Conservation (phyloP, 2,329 filamentous ascomycete genomes). For the Talaromyces sp. region DNA sequence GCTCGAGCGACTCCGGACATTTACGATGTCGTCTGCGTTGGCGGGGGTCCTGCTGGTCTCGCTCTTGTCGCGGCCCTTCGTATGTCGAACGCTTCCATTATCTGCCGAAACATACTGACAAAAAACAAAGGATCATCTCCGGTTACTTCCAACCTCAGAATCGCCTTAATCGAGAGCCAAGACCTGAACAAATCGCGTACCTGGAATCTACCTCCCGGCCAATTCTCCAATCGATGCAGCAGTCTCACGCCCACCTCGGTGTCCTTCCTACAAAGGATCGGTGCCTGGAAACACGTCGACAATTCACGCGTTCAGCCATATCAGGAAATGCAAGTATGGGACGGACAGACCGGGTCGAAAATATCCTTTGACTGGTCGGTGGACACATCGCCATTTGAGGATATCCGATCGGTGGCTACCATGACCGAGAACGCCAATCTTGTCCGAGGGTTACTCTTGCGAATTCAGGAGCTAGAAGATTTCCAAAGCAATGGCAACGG, state of each 20-base stretch:
- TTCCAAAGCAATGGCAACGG: slow-evolving; percentile 35
- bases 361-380: slow-evolving; percentile 80
- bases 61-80: slow-evolving; percentile 73
- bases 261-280: slow-evolving; percentile 74
- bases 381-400: slow-evolving; percentile 42
- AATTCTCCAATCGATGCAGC: slow-evolving; percentile 91
- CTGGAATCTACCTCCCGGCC: slow-evolving; percentile 61
- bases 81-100: slow-evolving; percentile 39
- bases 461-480: slow-evolving; percentile 60
- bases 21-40: slow-evolving; percentile 89
- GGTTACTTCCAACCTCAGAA: slow-evolving; percentile 67
- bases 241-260: slow-evolving; percentile 86
- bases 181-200: slow-evolving; percentile 65
- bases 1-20: slow-evolving; percentile 56
- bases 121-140: slow-evolving; percentile 67
- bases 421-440: slow-evolving; percentile 96
- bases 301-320: slow-evolving; percentile 74
- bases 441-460: slow-evolving; percentile 67
- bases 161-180: slow-evolving; percentile 87
- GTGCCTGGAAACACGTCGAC: slow-evolving; percentile 76
- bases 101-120: background rate
- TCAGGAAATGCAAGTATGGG: slow-evolving; percentile 97
- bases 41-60: slow-evolving; percentile 82
- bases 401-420: slow-evolving; percentile 69
- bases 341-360: slow-evolving; percentile 78